Evolutionary conservation across 2,329 filamentous ascomycete genomes (phyloP), one percentile per base, ranked within the genome.

Genomic region (Pseudogymnoascus sp.): DNA sequence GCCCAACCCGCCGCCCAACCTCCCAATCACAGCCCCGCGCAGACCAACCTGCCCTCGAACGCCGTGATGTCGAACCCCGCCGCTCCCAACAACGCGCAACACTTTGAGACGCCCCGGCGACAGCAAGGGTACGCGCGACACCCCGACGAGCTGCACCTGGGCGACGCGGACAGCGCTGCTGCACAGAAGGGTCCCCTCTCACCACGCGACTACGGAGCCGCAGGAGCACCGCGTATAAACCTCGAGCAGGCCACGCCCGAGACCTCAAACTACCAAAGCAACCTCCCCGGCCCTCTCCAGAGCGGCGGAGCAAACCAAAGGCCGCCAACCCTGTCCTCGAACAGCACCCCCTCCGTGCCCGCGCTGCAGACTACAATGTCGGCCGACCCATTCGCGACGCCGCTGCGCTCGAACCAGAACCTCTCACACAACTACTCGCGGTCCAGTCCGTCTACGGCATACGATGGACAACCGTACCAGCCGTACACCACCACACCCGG

Each of bases 361-460:
- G 83, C 83, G 29, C 77, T 85, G 68, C 79, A 80, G 62, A 80
- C 79, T 67, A 76, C 77, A 50, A 77, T 77, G 53, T 75, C 80
- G 65, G 81, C 84, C 70, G 75, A 78, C 59, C 84, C 86, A 65
- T 87, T 86, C 72, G 79, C 82, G 50, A 82, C 85, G 26, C 85
- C 88, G 46, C 84, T 86, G 59, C 87, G 89, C 72, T 84, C 88
- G 21, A 82, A 86, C 63, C 83, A 82, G 46, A 85, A 78, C 74
- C 78, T 83, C 73, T 82, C 88, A 15, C 90, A 93, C 74, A 84
- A 81, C 72, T 93, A 96, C 76, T 93, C 93, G 59, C 85, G 90
- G 70, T 95, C 91, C 64, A 96, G 91, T 75, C 91, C 92, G 60
- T 86, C 88, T 50, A 79, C 78, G 59, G 79, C 79, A 60, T 86